Evolutionary conservation across 139 green algal genomes (phyloP).

Genomic region (Chlamydomonas eustigma): DNA sequence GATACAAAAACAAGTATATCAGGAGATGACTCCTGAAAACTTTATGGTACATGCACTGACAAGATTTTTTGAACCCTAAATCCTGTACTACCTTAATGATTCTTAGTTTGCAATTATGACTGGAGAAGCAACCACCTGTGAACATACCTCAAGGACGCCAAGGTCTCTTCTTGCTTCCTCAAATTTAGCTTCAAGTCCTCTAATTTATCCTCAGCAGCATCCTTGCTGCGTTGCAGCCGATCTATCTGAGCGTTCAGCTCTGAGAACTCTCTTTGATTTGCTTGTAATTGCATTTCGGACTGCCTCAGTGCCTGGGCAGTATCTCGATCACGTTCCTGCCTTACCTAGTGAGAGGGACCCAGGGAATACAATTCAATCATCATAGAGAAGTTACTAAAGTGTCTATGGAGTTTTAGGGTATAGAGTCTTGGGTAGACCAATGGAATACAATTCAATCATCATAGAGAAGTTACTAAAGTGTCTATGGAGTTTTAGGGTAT

Average conservation of each 20-base stretch:
- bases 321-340: constrained; percentile 9
- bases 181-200: constrained; percentile 20
- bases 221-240: not conserved
- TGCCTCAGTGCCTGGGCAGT: not conserved
- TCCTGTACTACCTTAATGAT: too few species aligned
- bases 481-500: not conserved
- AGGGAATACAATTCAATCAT: not conserved
- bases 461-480: not conserved
- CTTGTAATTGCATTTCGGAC: constrained; percentile 4
- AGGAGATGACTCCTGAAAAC: too few species aligned
- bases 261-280: constrained; percentile 5
- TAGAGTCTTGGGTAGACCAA: not conserved
- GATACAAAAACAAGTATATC: too few species aligned
- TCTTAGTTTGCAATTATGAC: too few species aligned
- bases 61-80: not conserved
- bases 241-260: constrained; percentile 14
- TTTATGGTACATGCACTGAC: not conserved
- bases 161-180: constrained; percentile 11
- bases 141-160: constrained; percentile 19
- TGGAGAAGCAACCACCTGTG: not conserved
- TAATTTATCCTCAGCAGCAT: constrained; percentile 22
- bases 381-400: not conserved
- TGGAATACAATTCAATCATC: not conserved
- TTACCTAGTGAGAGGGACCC: not conserved
- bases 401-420: not conserved